A percentile compares a stretch with the other conserved stretches of the same genome.
phyloP scores from a whole-genome alignment of 1,284 basidiomycete species.

The Trametes versicolor region DNA sequence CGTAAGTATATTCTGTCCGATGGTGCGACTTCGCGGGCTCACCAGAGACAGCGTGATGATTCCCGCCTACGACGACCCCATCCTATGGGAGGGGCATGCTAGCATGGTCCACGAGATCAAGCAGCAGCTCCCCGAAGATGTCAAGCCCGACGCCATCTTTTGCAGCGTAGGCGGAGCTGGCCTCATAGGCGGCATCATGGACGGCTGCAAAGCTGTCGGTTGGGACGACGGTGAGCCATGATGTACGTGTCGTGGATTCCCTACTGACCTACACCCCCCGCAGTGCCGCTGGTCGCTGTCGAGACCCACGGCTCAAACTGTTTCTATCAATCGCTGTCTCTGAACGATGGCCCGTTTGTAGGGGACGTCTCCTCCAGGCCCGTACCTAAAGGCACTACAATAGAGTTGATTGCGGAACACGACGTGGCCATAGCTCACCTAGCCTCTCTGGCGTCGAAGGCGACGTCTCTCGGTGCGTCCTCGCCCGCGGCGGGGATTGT shows the following conservation, averaged over 20 bases:
- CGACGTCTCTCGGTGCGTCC: slow-evolving; percentile 78
- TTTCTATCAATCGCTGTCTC: slow-evolving; percentile 74
- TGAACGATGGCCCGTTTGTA: slow-evolving; percentile 58
- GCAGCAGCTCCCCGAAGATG: slow-evolving; percentile 54
- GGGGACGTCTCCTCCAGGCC: slow-evolving; percentile 15
- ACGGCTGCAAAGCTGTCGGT: slow-evolving; percentile 64
- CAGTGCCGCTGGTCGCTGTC: slow-evolving; percentile 72
- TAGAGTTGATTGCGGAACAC: slow-evolving; percentile 50
- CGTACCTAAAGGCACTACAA: slow-evolving; percentile 43
- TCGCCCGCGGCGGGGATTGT: slow-evolving; percentile 67
- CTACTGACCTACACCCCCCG: not conserved
- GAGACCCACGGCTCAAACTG: slow-evolving; percentile 79
- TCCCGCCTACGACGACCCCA: slow-evolving; percentile 68
- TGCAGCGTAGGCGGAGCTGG: slow-evolving; percentile 83
- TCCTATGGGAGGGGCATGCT: slow-evolving; percentile 77
- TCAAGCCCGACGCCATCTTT: slow-evolving; percentile 74
- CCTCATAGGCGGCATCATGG: slow-evolving; percentile 71
- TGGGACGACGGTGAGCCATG: slow-evolving; percentile 68
- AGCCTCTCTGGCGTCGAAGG: slow-evolving; percentile 64
- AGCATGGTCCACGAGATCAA: slow-evolving; percentile 74
- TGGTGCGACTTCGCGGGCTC: not conserved
- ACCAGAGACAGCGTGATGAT: slow-evolving; percentile 57
- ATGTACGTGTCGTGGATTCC: not conserved
- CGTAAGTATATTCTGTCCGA: slow-evolving; percentile 52
- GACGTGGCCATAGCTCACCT: slow-evolving; percentile 66